phyloP scores from a whole-genome alignment of 129 eudicot genomes.

The Flaveria sonorensis region DNA sequence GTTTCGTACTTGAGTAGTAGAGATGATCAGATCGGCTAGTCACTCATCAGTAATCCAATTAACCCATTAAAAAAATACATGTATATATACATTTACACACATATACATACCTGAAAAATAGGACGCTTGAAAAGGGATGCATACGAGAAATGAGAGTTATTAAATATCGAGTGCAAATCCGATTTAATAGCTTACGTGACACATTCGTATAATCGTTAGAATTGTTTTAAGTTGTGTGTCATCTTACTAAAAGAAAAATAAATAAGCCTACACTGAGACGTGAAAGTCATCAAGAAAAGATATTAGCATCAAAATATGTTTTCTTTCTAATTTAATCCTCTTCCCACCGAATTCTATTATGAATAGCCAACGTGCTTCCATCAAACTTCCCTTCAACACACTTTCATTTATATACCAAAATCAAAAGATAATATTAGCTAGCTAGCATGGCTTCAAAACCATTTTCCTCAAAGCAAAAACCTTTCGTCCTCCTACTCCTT shows the following conservation, averaged over 20 bases:
- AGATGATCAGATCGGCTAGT: no score
- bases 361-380: conserved; percentile 40
- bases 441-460: conserved; percentile 40
- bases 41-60: no score
- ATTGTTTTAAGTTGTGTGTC: no score
- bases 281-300: neutral
- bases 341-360: conserved; percentile 29
- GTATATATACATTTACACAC: no score
- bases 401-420: conserved; percentile 15
- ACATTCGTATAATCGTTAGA: no score
- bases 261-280: neutral
- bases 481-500: conserved; percentile 36
- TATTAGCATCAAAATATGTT: neutral
- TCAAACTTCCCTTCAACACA: conserved; percentile 20
- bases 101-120: no score
- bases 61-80: no score
- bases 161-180: no score
- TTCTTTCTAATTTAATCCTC: neutral
- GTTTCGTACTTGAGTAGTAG: no score
- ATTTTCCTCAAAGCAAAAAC: conserved; percentile 35
- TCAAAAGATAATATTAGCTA: neutral
- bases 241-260: neutral
- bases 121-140: no score
- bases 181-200: no score
- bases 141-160: no score